Percentiles rank a stretch among this genome's conserved stretches.
Conservation (phyloP, 208 protist genomes). For the Crithidia sp. region DNA sequence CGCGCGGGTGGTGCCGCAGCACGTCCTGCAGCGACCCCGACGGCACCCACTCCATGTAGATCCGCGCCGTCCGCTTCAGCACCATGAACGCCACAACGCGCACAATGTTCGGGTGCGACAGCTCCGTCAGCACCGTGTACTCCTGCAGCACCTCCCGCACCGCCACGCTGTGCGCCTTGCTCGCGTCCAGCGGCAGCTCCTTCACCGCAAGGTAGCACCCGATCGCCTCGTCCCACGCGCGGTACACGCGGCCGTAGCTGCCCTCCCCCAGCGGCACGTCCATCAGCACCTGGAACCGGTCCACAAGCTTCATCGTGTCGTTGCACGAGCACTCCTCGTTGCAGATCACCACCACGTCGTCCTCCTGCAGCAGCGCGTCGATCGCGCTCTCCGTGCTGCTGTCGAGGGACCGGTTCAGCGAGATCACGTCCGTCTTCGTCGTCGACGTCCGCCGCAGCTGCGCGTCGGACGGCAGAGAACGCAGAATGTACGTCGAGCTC, state of each 20-base stretch:
- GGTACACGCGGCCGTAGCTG: conserved; percentile 61
- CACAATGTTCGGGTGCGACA: conserved; percentile 76
- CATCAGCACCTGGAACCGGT: conserved; percentile 57
- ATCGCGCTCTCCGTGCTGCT: conserved; percentile 25
- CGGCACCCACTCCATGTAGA: conserved; percentile 86
- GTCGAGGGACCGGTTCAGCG: not conserved
- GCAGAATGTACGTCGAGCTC: conserved; percentile 16
- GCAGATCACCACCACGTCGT: conserved; percentile 70
- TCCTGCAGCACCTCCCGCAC: conserved; percentile 67
- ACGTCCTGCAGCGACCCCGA: conserved; percentile 69
- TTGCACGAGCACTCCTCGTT: conserved; percentile 55
- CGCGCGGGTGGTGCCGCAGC: conserved; percentile 39
- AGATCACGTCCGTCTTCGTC: conserved; percentile 3
- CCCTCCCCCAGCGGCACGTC: conserved; percentile 47
- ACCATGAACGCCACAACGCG: conserved; percentile 72
- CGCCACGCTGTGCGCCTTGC: conserved; percentile 28
- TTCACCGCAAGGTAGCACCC: conserved; percentile 74
- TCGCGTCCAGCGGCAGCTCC: conserved; percentile 54
- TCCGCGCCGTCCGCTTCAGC: conserved; percentile 39
- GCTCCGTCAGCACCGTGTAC: conserved; percentile 67
- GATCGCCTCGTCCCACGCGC: conserved; percentile 62
- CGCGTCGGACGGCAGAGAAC: conserved; percentile 5
- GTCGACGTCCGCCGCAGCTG: not conserved
- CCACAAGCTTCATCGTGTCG: conserved; percentile 46
- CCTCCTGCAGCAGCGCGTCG: conserved; percentile 46